Evolutionary conservation across 2,329 filamentous ascomycete species (phyloP), one percentile per base, ranked within the genome.

Genomic region (Pseudocercospora musae): DNA sequence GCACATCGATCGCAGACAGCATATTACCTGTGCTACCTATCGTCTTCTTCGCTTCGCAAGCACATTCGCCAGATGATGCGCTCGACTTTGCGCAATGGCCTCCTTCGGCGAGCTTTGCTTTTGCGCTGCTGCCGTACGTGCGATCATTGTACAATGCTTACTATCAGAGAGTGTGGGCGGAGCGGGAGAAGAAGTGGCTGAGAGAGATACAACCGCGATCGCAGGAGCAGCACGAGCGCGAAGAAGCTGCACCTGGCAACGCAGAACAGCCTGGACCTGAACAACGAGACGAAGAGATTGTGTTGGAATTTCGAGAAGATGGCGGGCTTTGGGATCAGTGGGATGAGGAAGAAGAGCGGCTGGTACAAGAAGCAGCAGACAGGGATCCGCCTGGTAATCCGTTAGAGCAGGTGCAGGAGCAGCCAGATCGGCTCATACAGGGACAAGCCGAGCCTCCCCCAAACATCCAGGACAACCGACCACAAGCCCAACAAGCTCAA

Each of bases 101-200:
- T 2, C 88, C 88, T 1, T 85, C 83, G 52, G 84, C 88, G 13
- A 84, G 85, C 25, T 84, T 89, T 67, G 84, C 86, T 2, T 85
- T 91, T 66, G 85, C 87, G 1, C 79, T 85, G 4, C 75, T 91
- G 3, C 89, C 89, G 0, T 89, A 89, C 66, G 70, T 89, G 2
- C 84, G 87, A 57, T 82, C 82, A 31, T 78, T 84, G 21, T 91
- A 91, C 75, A 85, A 86, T 60, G 78, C 81, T 29, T 78, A 87
- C 57, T 90, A 89, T 70, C 81, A 86, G 48, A 80, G 79, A 49
- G 71, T 86, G 1, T 87, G 87, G 76, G 79, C 81, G 15, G 79
- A 82, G 20, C 76, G 82, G 57, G 85, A 88, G 70, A 80, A 80
- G 66, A 81, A 79, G 58, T 89, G 87, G 87, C 78, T 87, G 20